A percentile compares a stretch with the other conserved stretches of the same genome.
Evolutionary conservation across 345 rosid species (phyloP).

Genomic region (Trapa incisa): DNA sequence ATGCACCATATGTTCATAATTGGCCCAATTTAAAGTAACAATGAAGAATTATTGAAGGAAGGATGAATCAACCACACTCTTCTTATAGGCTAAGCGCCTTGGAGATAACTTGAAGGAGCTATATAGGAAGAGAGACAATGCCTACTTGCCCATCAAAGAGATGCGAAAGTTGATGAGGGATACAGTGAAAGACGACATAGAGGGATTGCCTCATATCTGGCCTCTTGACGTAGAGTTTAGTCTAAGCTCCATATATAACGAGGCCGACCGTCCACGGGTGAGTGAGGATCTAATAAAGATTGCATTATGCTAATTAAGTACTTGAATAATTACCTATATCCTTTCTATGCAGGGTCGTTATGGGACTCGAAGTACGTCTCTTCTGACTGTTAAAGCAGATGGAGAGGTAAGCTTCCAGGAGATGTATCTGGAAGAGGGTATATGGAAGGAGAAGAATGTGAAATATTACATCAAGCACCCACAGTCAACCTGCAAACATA

Average conservation of each 20-base stretch:
- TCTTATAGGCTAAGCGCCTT: conserved; percentile 35
- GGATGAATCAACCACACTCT: background rate
- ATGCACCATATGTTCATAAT: too few species aligned
- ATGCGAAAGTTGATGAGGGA: conserved; percentile 47
- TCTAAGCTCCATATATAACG: conserved; percentile 41
- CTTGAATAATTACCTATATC: background rate
- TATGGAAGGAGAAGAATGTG: conserved; percentile 43
- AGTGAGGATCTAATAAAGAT: background rate
- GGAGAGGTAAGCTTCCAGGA: conserved; percentile 43
- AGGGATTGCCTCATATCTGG: conserved; percentile 44
- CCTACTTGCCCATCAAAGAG: conserved; percentile 28
- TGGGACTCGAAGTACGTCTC: conserved; percentile 52
- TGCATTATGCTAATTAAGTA: background rate
- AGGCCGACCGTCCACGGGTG: conserved; percentile 54
- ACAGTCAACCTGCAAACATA: background rate
- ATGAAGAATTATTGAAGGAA: too few species aligned
- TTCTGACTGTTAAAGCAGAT: conserved; percentile 23
- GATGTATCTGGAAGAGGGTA: conserved; percentile 31
- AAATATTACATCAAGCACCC: conserved; percentile 19
- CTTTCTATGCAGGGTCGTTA: conserved; percentile 29
- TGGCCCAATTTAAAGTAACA: background rate
- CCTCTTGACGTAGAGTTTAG: conserved; percentile 39
- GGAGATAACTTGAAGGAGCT: conserved; percentile 25
- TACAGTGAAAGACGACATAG: conserved; percentile 35
- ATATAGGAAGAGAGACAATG: conserved; percentile 22